Evolutionary conservation across 2,329 filamentous ascomycete genomes (phyloP), one percentile per base, ranked within the genome.

Genomic region (Aureobasidium sp.): DNA sequence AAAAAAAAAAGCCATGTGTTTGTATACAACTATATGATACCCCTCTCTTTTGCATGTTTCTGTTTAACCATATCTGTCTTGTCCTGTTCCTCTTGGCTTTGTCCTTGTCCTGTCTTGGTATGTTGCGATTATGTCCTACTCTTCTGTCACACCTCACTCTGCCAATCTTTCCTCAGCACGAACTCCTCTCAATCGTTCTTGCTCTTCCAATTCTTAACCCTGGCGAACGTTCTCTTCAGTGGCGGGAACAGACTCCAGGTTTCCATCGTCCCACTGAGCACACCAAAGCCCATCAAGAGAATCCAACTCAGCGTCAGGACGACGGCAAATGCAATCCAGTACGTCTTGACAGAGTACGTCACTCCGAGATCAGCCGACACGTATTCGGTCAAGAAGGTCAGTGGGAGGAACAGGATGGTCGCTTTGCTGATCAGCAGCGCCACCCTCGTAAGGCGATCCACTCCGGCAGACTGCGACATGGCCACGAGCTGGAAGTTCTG

Each of bases 401-500:
- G 86, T 0, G 88, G 88, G 61, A 91, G 79, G 75, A 91, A 91
- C 57, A 91, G 78, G 44, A 91, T 88, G 14, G 86, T 89, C 6
- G 88, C 83, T 71, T 91, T 91, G 51, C 87, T 87, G 12, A 91
- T 78, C 5, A 91, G 76, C 5, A 90, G 84, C 3, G 88, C 89
- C 65, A 87, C 86, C 62, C 87, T 79, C 0, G 87, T 90, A 22
- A 91, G 79, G 22, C 86, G 82, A 63, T 89, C 87, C 12, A 90
- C 88, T 4, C 85, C 84, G 66, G 85, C 82, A 0, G 87, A 89
- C 72, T 91, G 87, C 70, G 88, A 90, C 69, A 90, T 84, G 20
- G 87, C 84, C 63, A 88, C 89, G 66, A 91, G 80, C 71, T 88
- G 90, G 79, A 91, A 91, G 71, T 90, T 90, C 86, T 89, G 63